A percentile compares a stretch with the other conserved stretches of the same genome.
Evolutionary conservation across 1,284 basidiomycete genomes (phyloP).

Genomic region (Laetiporus sulphureus): DNA sequence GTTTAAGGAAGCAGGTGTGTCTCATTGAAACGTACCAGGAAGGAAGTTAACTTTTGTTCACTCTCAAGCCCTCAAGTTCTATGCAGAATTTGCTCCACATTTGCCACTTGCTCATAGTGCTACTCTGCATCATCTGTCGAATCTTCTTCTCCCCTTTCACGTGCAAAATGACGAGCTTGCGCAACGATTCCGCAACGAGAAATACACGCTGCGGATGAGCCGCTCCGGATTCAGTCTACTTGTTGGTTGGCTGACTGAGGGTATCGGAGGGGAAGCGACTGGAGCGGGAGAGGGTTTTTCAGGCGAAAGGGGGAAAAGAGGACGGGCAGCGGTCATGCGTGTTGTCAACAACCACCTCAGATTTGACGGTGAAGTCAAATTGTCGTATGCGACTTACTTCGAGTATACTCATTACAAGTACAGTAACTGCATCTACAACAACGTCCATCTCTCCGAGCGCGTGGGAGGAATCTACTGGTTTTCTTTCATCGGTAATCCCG

Average conservation of each 20-base stretch:
- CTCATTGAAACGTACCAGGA: neutral
- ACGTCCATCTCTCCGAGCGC: slow-evolving; percentile 52
- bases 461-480: slow-evolving; percentile 81
- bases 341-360: slow-evolving; percentile 92
- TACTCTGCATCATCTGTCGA: slow-evolving; percentile 77
- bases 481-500: slow-evolving; percentile 73
- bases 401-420: slow-evolving; percentile 19
- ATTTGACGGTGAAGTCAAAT: slow-evolving; percentile 68
- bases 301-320: slow-evolving; percentile 75
- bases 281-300: slow-evolving; percentile 80
- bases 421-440: slow-evolving; percentile 68
- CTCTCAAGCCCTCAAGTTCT: slow-evolving; percentile 67
- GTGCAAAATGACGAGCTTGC: slow-evolving; percentile 81
- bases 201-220: slow-evolving; percentile 89
- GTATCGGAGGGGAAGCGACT: slow-evolving; percentile 78
- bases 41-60: neutral
- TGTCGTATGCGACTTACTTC: slow-evolving; percentile 5
- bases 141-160: slow-evolving; percentile 80
- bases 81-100: slow-evolving; percentile 62
- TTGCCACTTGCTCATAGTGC: slow-evolving; percentile 67
- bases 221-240: slow-evolving; percentile 89
- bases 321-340: slow-evolving; percentile 80
- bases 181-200: slow-evolving; percentile 83
- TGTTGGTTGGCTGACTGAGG: slow-evolving; percentile 94
- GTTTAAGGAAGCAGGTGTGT: slow-evolving; percentile 81